Base-by-base conservation (phyloP, 2,329 filamentous ascomycete genomes). In the Monosporascus sp. region DNA sequence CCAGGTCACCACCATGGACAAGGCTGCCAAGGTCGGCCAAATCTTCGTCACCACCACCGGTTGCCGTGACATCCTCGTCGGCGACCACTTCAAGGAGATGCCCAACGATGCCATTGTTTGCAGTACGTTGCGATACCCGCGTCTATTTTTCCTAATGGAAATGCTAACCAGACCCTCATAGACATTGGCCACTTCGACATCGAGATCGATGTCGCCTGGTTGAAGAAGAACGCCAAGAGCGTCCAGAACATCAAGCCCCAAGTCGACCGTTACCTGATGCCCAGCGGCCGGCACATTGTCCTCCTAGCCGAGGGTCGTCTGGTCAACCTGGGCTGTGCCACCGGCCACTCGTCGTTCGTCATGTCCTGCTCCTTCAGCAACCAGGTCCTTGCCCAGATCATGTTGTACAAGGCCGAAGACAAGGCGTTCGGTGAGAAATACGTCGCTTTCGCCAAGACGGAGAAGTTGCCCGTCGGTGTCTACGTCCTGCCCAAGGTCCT, bases 291-390 rank as follows among this genome's bases (percentile, higher is more conserved):
- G 68, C 88, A 97, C 84, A 92, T 99, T 83, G 96, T 99, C 78
- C 91, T 99, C 68, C 86, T 99, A 61, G 94, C 94, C 60, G 94
- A 97, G 82, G 94, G 94, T 66, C 93, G 94, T 82, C 89, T 99
- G 62, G 94, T 99, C 80, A 99, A 99, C 88, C 83, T 99, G 67
- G 94, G 94, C 76, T 99, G 94, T 78, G 94, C 94, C 72, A 99
- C 94, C 61, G 94, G 94, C 65, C 94, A 99, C 88, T 96, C 92
- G 65, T 97, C 93, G 50, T 99, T 99, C 77, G 94, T 99, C 82
- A 97, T 99, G 94, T 97, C 92, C 68, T 99, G 94, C 88, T 97
- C 93, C 61, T 99, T 99, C 88, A 96, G 92, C 84, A 99, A 99
- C 88, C 94, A 99, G 84, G 94, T 97, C 68, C 90, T 99, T 74